phyloP scores from a whole-genome alignment of 257 asterid species.

The Leonotis leonurus region DNA sequence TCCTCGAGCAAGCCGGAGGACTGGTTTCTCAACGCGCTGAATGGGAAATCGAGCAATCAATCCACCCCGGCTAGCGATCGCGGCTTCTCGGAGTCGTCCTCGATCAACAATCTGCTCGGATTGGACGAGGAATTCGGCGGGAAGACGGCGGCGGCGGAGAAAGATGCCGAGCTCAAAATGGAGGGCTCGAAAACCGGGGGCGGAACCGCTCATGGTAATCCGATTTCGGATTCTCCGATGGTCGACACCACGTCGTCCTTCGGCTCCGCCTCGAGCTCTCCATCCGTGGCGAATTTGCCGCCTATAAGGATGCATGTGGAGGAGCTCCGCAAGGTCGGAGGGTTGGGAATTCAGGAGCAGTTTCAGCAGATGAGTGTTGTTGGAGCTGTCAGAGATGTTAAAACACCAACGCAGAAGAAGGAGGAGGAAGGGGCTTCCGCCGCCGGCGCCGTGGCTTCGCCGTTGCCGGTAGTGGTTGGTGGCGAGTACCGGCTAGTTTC shows the following conservation, averaged over 20 bases:
- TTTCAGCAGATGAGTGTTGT: conserved; percentile 52
- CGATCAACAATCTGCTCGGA: conserved; percentile 76
- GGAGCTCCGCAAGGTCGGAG: conserved; percentile 38
- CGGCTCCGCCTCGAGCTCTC: conserved; percentile 68
- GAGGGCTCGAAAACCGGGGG: conserved; percentile 24
- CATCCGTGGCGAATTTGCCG: conserved; percentile 57
- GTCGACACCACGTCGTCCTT: conserved; percentile 70
- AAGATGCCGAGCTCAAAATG: conserved; percentile 16
- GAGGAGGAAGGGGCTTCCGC: conserved; percentile 36
- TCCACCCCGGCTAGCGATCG: conserved; percentile 34
- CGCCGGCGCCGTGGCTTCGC: conserved; percentile 20
- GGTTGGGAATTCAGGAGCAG: conserved; percentile 65
- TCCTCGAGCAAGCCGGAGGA: conserved; percentile 63
- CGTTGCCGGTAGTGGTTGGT: conserved; percentile 36
- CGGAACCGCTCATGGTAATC: conserved; percentile 25
- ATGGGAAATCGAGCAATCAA: conserved; percentile 35
- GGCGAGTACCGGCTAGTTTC: conserved; percentile 48
- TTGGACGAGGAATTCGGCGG: conserved; percentile 46
- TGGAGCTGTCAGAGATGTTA: conserved; percentile 17
- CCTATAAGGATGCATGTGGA: conserved; percentile 60
- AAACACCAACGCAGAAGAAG: conserved; percentile 33
- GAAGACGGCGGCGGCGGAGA: conserved; percentile 25
- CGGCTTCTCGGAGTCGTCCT: conserved; percentile 63
- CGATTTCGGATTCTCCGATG: conserved; percentile 74
- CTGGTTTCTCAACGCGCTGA: conserved; percentile 73